A percentile compares a stretch with the other conserved stretches of the same genome.
These are phyloP conservation scores for Sphagnum fallax DNA, from an alignment of 228 moss, liverwort and hornwort species.

Conservation along the genomic window DNA sequence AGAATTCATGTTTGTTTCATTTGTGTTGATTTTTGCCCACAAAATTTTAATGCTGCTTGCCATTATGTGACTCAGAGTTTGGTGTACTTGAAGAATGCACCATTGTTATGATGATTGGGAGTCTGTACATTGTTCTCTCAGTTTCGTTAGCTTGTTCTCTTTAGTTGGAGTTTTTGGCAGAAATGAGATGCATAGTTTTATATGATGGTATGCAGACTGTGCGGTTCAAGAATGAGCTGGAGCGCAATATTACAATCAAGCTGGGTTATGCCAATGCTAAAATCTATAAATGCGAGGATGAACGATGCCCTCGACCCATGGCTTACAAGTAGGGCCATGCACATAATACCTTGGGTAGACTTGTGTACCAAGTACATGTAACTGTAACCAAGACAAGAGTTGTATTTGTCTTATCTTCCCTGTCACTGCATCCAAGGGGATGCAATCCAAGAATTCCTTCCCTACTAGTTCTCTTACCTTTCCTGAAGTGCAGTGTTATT, in stretches of 20 bases:
- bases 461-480: neutral
- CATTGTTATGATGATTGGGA: too few relatives aligned
- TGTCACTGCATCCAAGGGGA: neutral
- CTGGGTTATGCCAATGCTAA: conserved; percentile 94
- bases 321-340: conserved; percentile 57
- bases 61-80: too few relatives aligned
- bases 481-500: too few relatives aligned
- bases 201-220: conserved; percentile 53
- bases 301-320: conserved; percentile 81
- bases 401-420: neutral
- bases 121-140: too few relatives aligned
- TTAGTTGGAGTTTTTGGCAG: too few relatives aligned
- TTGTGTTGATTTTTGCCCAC: too few relatives aligned
- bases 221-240: conserved; percentile 96
- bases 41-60: too few relatives aligned
- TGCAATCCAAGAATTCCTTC: neutral
- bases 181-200: too few relatives aligned
- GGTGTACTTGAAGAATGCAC: too few relatives aligned
- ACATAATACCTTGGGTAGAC: conserved; percentile 28
- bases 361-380: too few relatives aligned
- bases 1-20: too few relatives aligned
- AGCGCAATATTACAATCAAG: conserved; percentile 97
- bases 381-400: neutral
- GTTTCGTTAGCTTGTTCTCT: too few relatives aligned
- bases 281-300: conserved; percentile 95